Evolutionary conservation across 495 filamentous ascomycete species (phyloP).

Genomic region (Trichoderma gamsii): DNA sequence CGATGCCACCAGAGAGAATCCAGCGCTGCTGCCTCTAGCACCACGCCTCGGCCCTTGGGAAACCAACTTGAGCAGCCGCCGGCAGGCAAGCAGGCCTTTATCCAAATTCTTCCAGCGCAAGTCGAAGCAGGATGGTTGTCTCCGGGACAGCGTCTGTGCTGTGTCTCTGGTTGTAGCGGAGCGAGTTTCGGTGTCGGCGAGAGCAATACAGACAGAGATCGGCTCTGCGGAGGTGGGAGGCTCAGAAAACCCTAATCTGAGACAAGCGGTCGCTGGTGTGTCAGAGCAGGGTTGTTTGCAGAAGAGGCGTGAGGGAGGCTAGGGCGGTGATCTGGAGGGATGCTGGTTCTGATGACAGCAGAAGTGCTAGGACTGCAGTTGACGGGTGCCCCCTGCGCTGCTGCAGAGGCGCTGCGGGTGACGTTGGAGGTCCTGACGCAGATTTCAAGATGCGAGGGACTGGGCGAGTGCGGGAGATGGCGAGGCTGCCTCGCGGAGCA

Average conservation of each 20-base stretch:
- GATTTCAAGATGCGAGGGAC: background rate
- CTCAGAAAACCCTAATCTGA: constrained; percentile 13
- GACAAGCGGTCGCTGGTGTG: constrained; percentile 12
- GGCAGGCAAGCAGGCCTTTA: background rate
- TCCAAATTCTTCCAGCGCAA: constrained; percentile 1
- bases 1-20: constrained; percentile 26
- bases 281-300: constrained; percentile 11
- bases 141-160: background rate
- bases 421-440: background rate
- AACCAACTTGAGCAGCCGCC: background rate
- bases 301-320: constrained; percentile 11
- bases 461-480: background rate
- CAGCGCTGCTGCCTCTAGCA: constrained; percentile 4
- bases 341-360: background rate
- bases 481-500: background rate
- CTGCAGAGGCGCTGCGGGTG: no score
- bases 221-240: constrained; percentile 12
- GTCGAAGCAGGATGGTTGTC: background rate
- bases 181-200: constrained; percentile 10
- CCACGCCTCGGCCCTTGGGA: background rate
- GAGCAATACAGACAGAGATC: background rate
- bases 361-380: no score
- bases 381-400: background rate
- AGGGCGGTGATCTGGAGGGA: constrained; percentile 13
- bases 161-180: background rate